Percentiles rank a stretch among this genome's conserved stretches.
phyloP scores from a whole-genome alignment of 2,329 filamentous ascomycete species.

The Apiospora malaysiana region DNA sequence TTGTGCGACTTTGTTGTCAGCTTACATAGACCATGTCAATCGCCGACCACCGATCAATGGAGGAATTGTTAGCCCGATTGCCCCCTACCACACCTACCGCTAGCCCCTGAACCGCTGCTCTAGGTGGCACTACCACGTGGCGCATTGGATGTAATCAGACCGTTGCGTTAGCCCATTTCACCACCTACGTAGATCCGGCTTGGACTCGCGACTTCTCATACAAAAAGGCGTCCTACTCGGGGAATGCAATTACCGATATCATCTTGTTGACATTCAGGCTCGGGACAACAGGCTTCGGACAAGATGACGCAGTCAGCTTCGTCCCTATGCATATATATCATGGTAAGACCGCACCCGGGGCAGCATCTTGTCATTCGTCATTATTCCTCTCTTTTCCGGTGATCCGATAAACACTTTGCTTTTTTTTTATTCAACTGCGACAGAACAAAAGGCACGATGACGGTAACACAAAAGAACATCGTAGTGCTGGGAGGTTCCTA shows the following conservation, averaged over 20 bases:
- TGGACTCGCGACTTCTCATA: not conserved
- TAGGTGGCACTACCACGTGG: not conserved
- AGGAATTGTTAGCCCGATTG: not conserved
- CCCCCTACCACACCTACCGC: not conserved
- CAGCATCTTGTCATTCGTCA: not conserved
- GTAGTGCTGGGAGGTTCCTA: constrained; percentile 61
- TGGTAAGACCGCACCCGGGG: not conserved
- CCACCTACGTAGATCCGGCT: too few relatives aligned
- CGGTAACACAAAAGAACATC: constrained; percentile 43
- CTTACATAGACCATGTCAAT: not conserved
- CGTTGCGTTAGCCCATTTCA: not conserved
- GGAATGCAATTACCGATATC: not conserved
- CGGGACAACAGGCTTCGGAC: too few relatives aligned
- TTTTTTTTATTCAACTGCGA: not conserved
- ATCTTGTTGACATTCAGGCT: not conserved
- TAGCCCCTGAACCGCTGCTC: not conserved
- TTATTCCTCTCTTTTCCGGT: not conserved
- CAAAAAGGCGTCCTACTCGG: not conserved
- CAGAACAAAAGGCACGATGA: not conserved
- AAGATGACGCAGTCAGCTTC: not conserved
- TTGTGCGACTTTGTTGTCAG: not conserved
- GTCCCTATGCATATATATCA: too few relatives aligned
- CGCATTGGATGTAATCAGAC: not conserved
- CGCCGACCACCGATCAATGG: not conserved
- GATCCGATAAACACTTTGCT: not conserved